Evolutionary conservation across 192 early-diverging fungal species (phyloP), one percentile per base, ranked within the genome.

Genomic region (Coemansia aciculifera): DNA sequence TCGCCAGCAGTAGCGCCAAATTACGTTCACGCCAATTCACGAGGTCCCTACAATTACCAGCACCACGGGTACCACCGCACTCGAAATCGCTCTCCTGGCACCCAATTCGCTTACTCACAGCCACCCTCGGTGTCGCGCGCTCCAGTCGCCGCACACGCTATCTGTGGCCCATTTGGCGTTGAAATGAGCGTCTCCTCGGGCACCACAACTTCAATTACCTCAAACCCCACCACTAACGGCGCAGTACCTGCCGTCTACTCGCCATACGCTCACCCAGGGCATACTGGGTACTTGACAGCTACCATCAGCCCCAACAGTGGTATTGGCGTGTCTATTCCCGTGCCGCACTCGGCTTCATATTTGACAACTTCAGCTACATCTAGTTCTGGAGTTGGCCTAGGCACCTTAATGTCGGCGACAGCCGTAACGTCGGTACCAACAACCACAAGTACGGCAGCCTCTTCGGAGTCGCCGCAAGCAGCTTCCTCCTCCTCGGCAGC

Each of bases 391-490:
- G 51, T 10, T 52, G 51, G 12, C 51, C 10, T 52, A 13, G 51
- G 51, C 13, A 12, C 24, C 21, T 52, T 23, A 5, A 52, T 52
- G 51, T 23, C 38, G 39, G 36, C 61, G 61, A 29, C 51, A 4
- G 51, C 24, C 3, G 24, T 52, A 52, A 52, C 24, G 24, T 29
- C 51, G 56, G 56, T 19, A 9, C 56, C 27, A 27, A 59, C 56
- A 15, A 9, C 27, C 7, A 17, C 37, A 31, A 46, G 5, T 10
- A 62, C 68, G 9, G 27, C 38, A 5, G 69, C 48, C 8, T 61
- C 52, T 10, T 71, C 69, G 0, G 52, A 56, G 40, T 71, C 69
- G 40, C 69, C 69, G 13, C 37, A 49, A 11, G 62, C 36, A 10
- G 34, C 61, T 1, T 12, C 37, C 8, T 44, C 61, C 27, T 59